Evolutionary conservation across 176 grass and related monocot genomes (phyloP).

Genomic region (Aegilops bicornis): DNA sequence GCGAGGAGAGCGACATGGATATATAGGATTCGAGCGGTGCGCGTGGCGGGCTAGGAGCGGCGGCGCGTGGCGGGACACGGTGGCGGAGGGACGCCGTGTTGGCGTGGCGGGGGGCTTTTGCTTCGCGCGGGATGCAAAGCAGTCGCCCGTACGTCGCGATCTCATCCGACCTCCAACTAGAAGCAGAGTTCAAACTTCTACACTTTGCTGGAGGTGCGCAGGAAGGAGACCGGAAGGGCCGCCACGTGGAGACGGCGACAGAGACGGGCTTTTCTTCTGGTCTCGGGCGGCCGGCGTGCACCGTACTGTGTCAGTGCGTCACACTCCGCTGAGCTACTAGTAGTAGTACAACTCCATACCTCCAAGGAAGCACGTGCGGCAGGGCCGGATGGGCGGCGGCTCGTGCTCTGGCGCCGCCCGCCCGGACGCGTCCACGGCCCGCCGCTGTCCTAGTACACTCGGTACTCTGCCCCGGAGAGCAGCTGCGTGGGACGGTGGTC

Average conservation of each 20-base stretch:
- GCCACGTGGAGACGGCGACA: slow-evolving; percentile 34
- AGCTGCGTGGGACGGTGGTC: no score
- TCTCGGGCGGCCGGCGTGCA: not conserved
- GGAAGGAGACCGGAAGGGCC: not conserved
- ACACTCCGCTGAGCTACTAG: not conserved
- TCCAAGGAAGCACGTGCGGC: no score
- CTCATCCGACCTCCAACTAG: not conserved
- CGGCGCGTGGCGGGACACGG: slow-evolving; percentile 18
- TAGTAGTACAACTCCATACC: no score
- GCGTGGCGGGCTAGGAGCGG: slow-evolving; percentile 6
- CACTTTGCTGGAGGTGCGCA: no score
- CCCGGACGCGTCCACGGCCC: no score
- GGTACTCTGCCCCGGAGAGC: no score
- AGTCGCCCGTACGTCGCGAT: not conserved
- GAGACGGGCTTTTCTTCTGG: not conserved
- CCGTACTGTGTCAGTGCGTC: not conserved
- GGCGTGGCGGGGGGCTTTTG: not conserved
- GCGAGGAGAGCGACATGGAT: not conserved
- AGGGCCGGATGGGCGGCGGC: no score
- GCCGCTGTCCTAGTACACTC: no score
- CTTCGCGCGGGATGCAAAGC: not conserved
- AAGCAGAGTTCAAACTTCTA: not conserved
- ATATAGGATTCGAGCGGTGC: slow-evolving; percentile 33
- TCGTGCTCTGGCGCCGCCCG: no score
- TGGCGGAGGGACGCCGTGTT: slow-evolving; percentile 6